Conservation (phyloP, 2,329 filamentous ascomycete species). For the Davidsoniella neocaledoniae region DNA sequence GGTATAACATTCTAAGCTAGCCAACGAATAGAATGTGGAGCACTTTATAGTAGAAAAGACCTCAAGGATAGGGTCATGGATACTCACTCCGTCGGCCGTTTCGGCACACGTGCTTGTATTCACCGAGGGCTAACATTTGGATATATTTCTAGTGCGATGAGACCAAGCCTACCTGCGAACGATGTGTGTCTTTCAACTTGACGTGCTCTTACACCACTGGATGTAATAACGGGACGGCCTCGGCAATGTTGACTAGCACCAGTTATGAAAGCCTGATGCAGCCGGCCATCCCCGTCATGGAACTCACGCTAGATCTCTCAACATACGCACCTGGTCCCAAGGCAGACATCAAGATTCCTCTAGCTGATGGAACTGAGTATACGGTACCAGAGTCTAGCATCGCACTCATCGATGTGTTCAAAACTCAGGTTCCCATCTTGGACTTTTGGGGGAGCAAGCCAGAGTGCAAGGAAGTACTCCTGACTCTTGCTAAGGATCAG, state of each 20-base stretch:
- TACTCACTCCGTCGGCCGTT: too few relatives aligned
- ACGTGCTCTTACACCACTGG: conserved; percentile 28
- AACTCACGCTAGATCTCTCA: not conserved
- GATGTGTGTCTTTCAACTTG: conserved; percentile 30
- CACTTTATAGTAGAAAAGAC: not conserved
- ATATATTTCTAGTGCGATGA: conserved; percentile 33
- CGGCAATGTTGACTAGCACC: not conserved
- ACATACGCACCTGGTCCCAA: not conserved
- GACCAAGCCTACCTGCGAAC: conserved; percentile 28
- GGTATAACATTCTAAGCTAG: conserved; percentile 19
- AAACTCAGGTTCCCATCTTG: not conserved
- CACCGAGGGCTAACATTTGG: not conserved
- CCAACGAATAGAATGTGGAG: not conserved
- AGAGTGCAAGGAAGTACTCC: not conserved
- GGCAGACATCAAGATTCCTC: not conserved
- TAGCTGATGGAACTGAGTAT: conserved; percentile 1
- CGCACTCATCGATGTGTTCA: not conserved
- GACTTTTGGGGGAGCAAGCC: not conserved
- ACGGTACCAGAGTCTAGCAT: not conserved
- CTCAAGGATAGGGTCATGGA: too few relatives aligned
- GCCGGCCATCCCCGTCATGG: conserved; percentile 1
- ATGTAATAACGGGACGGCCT: conserved; percentile 14
- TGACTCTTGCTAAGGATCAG: conserved; percentile 15
- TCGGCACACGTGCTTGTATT: not conserved
- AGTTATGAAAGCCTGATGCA: conserved; percentile 2